These are phyloP conservation scores for Camelina sativa DNA, from an alignment of 345 rosid genomes.

Conservation along the genomic window DNA sequence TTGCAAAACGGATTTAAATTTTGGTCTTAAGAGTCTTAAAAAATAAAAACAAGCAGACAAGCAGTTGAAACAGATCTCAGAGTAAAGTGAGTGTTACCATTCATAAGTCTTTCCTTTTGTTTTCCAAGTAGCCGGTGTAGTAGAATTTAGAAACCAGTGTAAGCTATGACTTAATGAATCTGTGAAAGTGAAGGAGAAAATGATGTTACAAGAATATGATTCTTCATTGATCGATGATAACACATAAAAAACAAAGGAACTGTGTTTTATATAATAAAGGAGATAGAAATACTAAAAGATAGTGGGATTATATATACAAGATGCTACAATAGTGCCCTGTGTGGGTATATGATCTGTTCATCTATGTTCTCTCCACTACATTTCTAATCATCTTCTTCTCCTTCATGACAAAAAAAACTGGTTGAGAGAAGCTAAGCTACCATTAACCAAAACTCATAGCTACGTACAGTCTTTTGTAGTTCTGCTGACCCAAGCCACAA, in stretches of 20 bases:
- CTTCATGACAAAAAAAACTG: background rate
- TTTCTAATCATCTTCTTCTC: background rate
- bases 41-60: background rate
- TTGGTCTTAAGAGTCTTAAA: background rate
- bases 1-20: constrained; percentile 10
- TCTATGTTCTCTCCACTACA: background rate
- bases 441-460: background rate
- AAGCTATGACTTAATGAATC: background rate
- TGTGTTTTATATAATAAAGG: background rate
- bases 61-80: background rate
- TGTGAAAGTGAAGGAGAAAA: background rate
- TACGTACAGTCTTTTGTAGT: background rate
- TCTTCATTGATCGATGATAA: constrained; percentile 20
- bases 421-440: constrained; percentile 7
- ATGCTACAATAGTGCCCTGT: background rate
- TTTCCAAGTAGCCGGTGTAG: background rate
- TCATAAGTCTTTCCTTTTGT: background rate
- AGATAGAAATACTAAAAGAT: constrained; percentile 3
- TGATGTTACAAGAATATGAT: background rate
- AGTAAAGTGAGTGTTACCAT: background rate
- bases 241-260: background rate
- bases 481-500: background rate
- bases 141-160: background rate
- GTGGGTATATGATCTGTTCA: background rate
- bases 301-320: constrained; percentile 9